Base-by-base conservation (phyloP, 2,329 filamentous ascomycete species). In the Chalaropsis thielavioides region DNA sequence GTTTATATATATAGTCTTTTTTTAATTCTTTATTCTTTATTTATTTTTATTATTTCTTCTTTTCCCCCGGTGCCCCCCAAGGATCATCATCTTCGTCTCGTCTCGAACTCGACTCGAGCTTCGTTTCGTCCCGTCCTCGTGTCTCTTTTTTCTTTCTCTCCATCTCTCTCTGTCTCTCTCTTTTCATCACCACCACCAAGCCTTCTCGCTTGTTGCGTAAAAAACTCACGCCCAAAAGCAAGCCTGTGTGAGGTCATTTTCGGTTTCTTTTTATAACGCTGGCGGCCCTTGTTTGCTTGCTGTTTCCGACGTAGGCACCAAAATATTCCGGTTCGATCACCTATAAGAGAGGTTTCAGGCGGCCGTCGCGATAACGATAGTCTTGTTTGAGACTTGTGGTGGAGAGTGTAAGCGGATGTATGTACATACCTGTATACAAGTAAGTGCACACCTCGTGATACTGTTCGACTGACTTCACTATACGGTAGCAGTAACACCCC, bases 311-410 rank as follows among this genome's bases (percentile, higher is more conserved):
- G 22, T 19, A 24, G 46, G 19, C 24, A 51, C 40, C 22, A 6
- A 56, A 35, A 49, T 41, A 17, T 8, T 43, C 58, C 58, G 64
- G 64, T 56, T 65, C 51, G 61, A 54, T 51, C 40, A 66, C 61
- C 64, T 49, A 59, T 61, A 60, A 60, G 44, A 63, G 15, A 4
- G 15, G 64, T 66, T 66, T 66, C 64, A 66, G 64, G 61, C 62
- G 59, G 43, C 40, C 62, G 44, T 66, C 44, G 44, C 38, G 54
- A 35, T 19, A 35, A 58, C 27, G 31, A 58, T 46, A 19, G 43
- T 4, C 13, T 6, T n/a, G 27, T 58, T 35, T 58, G 51, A 58
- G 51, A 58, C 27, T 13, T 58, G 51, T 31, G 27, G 41, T 43
- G 41, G 24, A 35, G 17, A 17, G 51, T 46, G 43, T 46, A 8